Evolutionary conservation across 495 filamentous ascomycete genomes (phyloP).

Genomic region (Elaphomyces granulatus): DNA sequence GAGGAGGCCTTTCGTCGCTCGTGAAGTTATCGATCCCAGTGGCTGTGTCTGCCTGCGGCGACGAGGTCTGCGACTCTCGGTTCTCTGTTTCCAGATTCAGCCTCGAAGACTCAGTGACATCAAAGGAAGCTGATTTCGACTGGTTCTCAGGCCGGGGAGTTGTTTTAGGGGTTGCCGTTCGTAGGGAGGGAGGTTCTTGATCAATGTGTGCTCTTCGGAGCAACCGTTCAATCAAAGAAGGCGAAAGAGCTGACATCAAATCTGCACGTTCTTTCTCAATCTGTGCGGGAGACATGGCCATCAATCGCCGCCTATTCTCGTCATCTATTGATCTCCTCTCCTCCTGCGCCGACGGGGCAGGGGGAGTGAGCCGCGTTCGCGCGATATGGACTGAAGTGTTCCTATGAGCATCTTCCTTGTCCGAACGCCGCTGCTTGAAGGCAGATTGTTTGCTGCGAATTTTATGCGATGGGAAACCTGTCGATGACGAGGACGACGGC

Average conservation of each 20-base stretch:
- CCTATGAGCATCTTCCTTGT: background rate
- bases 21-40: conserved; percentile 11
- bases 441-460: conserved; percentile 56
- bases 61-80: conserved; percentile 1
- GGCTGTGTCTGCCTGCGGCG: conserved; percentile 2
- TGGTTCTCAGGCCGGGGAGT: conserved; percentile 1
- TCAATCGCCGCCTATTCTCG: conserved; percentile 63
- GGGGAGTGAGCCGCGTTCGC: background rate
- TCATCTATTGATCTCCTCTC: conserved; percentile 60
- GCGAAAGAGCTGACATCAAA: conserved; percentile 51
- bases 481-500: conserved; percentile 29
- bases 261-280: conserved; percentile 67
- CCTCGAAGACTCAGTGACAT: conserved; percentile 8
- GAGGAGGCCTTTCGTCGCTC: conserved; percentile 24
- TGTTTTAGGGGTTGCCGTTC: background rate
- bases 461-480: conserved; percentile 80
- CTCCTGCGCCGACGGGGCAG: conserved; percentile 20
- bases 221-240: conserved; percentile 58
- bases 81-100: conserved; percentile 1
- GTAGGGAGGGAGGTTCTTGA: conserved; percentile 24
- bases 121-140: conserved; percentile 23
- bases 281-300: conserved; percentile 65
- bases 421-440: conserved; percentile 53
- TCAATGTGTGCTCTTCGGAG: conserved; percentile 69
- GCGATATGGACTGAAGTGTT: background rate